phyloP scores from a whole-genome alignment of 176 grass and related monocot species.

The Oryza australiensis region DNA sequence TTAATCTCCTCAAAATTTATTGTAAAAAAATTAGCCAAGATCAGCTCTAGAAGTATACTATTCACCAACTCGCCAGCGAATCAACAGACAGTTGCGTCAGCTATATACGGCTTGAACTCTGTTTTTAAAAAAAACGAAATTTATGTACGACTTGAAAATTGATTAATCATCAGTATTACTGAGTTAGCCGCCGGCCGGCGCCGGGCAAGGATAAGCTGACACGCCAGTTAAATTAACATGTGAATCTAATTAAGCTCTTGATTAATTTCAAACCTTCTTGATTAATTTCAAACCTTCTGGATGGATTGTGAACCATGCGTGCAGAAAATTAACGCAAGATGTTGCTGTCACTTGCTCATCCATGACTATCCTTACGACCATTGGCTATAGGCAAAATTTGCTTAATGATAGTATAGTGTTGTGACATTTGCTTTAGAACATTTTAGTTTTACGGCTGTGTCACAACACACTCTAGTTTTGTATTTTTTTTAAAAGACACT shows the following conservation, averaged over 20 bases:
- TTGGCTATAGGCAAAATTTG: too few relatives aligned
- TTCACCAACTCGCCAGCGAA: neutral
- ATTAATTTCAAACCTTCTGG: conserved; percentile 35
- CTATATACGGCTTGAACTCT: neutral
- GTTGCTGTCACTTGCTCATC: neutral
- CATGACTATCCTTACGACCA: neutral
- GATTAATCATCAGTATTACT: neutral
- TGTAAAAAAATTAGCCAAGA: neutral
- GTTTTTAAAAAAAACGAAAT: neutral
- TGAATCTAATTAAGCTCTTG: neutral
- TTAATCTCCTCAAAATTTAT: neutral
- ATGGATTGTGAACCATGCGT: neutral
- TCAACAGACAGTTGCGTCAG: neutral
- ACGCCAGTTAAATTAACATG: neutral
- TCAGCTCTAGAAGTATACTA: neutral
- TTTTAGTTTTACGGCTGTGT: too few relatives aligned
- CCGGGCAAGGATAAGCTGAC: neutral
- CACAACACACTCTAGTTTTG: too few relatives aligned
- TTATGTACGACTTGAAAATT: neutral
- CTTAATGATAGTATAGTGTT: too few relatives aligned
- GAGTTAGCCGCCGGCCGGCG: neutral
- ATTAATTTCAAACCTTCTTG: conserved; percentile 32
- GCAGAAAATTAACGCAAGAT: conserved; percentile 3
- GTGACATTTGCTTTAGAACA: too few relatives aligned
- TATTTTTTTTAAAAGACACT: too few relatives aligned